These are phyloP conservation scores for Paramecium primaurelia DNA, from an alignment of 73 alveolate genomes.

Conservation along the genomic window DNA sequence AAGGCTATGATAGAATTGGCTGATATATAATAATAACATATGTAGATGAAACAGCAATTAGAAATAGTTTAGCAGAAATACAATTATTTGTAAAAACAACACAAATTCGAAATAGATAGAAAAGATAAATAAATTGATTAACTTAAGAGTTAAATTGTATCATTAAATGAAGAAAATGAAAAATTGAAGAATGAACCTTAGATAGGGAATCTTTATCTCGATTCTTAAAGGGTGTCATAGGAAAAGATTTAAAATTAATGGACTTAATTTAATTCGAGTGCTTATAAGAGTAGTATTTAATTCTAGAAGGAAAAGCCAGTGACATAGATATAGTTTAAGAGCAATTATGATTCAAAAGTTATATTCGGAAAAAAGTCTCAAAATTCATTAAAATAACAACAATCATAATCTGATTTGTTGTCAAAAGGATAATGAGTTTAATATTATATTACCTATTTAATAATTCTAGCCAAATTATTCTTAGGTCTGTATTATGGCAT, in stretches of 20 bases:
- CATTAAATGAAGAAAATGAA: not conserved
- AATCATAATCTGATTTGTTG: not conserved
- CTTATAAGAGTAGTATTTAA: conserved; percentile 27
- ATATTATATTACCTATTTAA: not conserved
- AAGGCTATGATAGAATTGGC: conserved; percentile 11
- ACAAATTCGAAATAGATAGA: conserved; percentile 23
- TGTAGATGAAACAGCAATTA: not conserved
- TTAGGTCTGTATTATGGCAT: not conserved
- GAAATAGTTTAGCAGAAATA: not conserved
- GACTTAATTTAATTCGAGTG: not conserved
- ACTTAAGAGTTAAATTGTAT: not conserved
- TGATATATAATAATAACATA: not conserved
- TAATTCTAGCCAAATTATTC: no score
- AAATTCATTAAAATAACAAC: not conserved
- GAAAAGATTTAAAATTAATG: not conserved
- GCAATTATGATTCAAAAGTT: conserved; percentile 28
- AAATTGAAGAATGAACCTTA: not conserved
- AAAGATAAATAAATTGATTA: conserved; percentile 38
- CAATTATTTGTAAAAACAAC: not conserved
- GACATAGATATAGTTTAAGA: not conserved
- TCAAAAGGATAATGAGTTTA: not conserved
- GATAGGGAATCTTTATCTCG: not conserved
- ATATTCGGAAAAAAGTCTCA: conserved; percentile 39
- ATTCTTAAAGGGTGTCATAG: not conserved
- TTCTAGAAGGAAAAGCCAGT: conserved; percentile 32